Evolutionary conservation across 2,329 filamentous ascomycete genomes (phyloP), one percentile per base, ranked within the genome.

Genomic region (Alternaria conjuncta): DNA sequence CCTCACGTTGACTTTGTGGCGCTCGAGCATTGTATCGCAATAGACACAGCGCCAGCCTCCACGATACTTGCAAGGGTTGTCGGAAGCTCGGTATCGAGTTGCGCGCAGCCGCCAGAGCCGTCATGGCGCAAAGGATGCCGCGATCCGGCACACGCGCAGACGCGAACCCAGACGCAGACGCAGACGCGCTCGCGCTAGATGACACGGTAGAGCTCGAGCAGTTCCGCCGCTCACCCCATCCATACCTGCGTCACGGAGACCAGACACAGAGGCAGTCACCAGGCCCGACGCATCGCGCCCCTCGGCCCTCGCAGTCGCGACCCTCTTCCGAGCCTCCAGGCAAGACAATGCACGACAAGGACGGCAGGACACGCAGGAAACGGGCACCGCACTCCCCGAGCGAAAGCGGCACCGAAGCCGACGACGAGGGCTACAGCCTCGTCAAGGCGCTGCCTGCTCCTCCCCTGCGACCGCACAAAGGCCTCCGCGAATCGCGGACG

Each of bases 361-460:
- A 76, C 61, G 64, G 66, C 15, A 69, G 70, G 44, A 75, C 70
- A 45, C 67, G 72, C 25, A 71, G 75, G 60, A 79, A 74, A 67
- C 45, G 49, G n/a, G 43, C 55, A 11, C 75, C 76, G 10, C 74
- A 72, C 36, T 79, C 77, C 41, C 88, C 87, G 11, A 97, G 93
- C 78, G 94, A 97, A 71, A 97, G 94, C 78, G 95, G 95, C 23
- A 97, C 94, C 18, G 95, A 98, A 78, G 95, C 95, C 43, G 95
- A 97, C 74, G 95, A 98, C 82, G 95, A 98, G 79, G 92, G 94
- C 67, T 85, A 84, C 46, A 79, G 82, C 6, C 90, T 95, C 70
- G 84, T 97, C 60, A 96, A 91, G 78, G 92, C 94, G 0, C 82
- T 97, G 21, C 94, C 95, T 1, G 92, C 94, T 3, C 92, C 94